A percentile compares a stretch with the other conserved stretches of the same genome.
phyloP scores from a whole-genome alignment of 805 yeast genomes.

The Kregervanrija pseudodelftensis region DNA sequence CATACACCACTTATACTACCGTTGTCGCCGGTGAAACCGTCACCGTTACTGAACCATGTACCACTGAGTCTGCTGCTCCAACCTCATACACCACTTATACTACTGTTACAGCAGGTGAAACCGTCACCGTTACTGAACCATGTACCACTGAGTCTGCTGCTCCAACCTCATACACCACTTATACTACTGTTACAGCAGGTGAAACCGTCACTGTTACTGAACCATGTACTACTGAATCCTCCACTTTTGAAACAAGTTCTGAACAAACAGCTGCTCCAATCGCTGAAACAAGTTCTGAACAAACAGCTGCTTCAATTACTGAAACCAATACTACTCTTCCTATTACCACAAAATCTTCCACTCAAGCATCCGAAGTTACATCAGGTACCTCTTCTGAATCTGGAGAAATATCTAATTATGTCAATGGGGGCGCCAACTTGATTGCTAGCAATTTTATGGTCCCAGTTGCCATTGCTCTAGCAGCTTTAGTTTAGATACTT shows the following conservation, averaged over 20 bases:
- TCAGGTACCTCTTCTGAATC: too few species aligned
- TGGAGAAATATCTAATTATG: too few species aligned
- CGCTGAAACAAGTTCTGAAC: neutral
- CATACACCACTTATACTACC: neutral
- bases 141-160: neutral
- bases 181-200: constrained; percentile 8
- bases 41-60: constrained; percentile 2
- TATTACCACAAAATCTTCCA: too few species aligned
- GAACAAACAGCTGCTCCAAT: neutral
- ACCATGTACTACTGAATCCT: constrained; percentile 1
- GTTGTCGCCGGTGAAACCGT: constrained; percentile 2
- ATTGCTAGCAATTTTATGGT: too few species aligned
- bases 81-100: constrained; percentile 2
- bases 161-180: constrained; percentile 5
- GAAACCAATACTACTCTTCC: neutral
- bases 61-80: neutral
- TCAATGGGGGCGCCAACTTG: too few species aligned
- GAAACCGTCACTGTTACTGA: constrained; percentile 5
- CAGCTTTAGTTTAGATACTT: too few species aligned
- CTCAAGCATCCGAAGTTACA: too few species aligned
- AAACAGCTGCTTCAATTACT: neutral
- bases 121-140: neutral
- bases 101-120: constrained; percentile 1
- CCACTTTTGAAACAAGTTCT: neutral
- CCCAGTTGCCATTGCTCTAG: too few species aligned